Conservation (phyloP, 148 eudicot species). For the Rhododendron molle region DNA sequence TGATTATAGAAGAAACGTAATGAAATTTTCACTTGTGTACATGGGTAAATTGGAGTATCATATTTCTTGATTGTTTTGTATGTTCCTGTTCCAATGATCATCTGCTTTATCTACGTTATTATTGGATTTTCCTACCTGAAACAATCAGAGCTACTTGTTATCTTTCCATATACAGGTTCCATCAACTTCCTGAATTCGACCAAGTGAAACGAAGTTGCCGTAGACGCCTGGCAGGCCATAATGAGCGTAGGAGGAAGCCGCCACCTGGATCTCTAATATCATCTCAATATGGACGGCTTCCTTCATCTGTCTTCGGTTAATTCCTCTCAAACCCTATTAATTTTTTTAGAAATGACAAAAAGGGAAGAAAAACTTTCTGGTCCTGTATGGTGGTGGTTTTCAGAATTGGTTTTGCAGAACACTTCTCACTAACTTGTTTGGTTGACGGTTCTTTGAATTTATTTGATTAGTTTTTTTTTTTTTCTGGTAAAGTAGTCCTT, state of each 20-base stretch:
- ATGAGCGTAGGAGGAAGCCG: slow-evolving; percentile 95
- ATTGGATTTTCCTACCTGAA: background rate
- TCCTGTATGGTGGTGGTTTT: background rate
- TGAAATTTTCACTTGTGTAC: background rate
- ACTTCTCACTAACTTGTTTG: background rate
- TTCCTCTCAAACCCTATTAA: background rate
- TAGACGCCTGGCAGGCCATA: slow-evolving; percentile 89
- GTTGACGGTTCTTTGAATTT: background rate
- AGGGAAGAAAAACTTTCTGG: background rate
- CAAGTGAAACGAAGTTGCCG: slow-evolving; percentile 91
- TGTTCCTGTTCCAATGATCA: background rate
- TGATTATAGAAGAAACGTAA: background rate
- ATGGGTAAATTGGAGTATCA: background rate
- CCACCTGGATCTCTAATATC: slow-evolving; percentile 74
- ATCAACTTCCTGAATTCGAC: slow-evolving; percentile 85
- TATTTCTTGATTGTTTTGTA: background rate
- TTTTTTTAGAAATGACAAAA: background rate
- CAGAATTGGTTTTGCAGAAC: background rate
- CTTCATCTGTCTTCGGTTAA: slow-evolving; percentile 59
- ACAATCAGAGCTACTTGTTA: background rate
- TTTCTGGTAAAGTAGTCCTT: background rate
- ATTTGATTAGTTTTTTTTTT: background rate
- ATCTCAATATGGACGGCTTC: slow-evolving; percentile 55
- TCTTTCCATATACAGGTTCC: slow-evolving; percentile 55
- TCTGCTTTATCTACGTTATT: background rate